These are phyloP conservation scores for Auriscalpium orientale DNA, from an alignment of 768 basidiomycete genomes.

Conservation along the genomic window DNA sequence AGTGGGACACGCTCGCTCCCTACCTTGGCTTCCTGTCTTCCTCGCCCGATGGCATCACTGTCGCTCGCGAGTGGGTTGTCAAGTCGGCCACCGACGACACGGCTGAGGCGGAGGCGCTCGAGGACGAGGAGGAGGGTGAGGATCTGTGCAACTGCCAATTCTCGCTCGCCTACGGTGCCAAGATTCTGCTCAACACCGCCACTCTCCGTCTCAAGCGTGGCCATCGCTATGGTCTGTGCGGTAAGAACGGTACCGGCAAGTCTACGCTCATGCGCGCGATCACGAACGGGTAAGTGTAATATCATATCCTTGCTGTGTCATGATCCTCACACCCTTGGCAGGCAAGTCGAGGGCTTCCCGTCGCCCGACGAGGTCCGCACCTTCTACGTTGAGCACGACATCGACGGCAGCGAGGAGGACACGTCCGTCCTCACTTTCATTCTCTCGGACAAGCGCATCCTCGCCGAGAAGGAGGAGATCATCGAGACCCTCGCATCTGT, in stretches of 20 bases:
- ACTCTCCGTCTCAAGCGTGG: slow-evolving; percentile 96
- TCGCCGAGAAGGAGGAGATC: slow-evolving; percentile 60
- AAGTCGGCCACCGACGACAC: slow-evolving; percentile 75
- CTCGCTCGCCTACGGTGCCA: slow-evolving; percentile 97
- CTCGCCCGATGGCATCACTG: slow-evolving; percentile 55
- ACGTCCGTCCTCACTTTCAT: slow-evolving; percentile 90
- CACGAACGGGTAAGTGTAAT: slow-evolving; percentile 58
- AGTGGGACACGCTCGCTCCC: slow-evolving; percentile 79
- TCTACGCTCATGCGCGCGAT: slow-evolving; percentile 91
- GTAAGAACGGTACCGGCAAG: slow-evolving; percentile 98
- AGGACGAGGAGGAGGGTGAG: slow-evolving; percentile 97
- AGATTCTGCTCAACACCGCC: slow-evolving; percentile 95
- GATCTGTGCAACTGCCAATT: slow-evolving; percentile 99
- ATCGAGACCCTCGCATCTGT: slow-evolving; percentile 80
- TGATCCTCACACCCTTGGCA: slow-evolving; percentile 23
- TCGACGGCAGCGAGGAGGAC: slow-evolving; percentile 90
- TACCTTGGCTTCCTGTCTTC: slow-evolving; percentile 64
- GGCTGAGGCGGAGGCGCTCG: slow-evolving; percentile 58
- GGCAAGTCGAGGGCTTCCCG: slow-evolving; percentile 97
- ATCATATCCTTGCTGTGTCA: slow-evolving; percentile 22
- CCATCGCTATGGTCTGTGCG: slow-evolving; percentile 96
- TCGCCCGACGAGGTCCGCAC: slow-evolving; percentile 96
- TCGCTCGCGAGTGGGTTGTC: slow-evolving; percentile 83
- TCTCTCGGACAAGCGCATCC: slow-evolving; percentile 74
- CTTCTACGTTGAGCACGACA: slow-evolving; percentile 99